Percentiles rank a stretch among this genome's conserved stretches.
Conservation (phyloP, 768 basidiomycete genomes). For the Tulasnella sp. region DNA sequence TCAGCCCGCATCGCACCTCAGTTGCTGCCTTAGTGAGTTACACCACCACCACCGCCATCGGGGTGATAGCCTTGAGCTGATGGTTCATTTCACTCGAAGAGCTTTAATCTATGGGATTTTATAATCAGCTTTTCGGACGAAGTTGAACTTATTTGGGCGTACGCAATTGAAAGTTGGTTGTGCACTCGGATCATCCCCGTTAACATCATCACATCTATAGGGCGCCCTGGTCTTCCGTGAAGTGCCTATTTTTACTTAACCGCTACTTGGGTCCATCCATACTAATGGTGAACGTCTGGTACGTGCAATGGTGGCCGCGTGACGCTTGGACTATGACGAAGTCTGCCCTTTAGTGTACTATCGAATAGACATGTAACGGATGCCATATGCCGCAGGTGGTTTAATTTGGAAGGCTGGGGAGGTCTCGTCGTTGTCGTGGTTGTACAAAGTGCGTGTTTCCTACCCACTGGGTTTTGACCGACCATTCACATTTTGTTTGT, state of each 20-base stretch:
- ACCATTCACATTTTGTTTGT: neutral
- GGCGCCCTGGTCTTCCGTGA: neutral
- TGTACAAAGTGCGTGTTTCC: neutral
- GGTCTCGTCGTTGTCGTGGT: neutral
- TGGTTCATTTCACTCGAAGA: neutral
- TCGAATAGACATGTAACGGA: neutral
- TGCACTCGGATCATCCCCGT: no score
- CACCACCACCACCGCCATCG: neutral
- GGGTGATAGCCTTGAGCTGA: neutral
- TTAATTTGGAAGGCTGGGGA: slow-evolving; percentile 1
- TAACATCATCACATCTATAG: neutral
- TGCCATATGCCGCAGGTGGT: neutral
- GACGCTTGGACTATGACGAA: neutral
- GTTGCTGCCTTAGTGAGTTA: neutral
- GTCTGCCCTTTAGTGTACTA: neutral
- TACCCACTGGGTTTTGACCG: neutral
- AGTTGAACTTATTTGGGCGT: neutral
- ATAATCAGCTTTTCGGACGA: neutral
- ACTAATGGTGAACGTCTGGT: neutral
- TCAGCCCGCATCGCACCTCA: neutral
- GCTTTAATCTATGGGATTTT: slow-evolving; percentile 4
- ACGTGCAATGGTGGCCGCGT: neutral
- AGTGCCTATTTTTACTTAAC: slow-evolving; percentile 2
- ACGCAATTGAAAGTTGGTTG: no score
- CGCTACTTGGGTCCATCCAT: slow-evolving; percentile 6